Percentiles rank a stretch among this genome's conserved stretches.
Conservation (phyloP, 192 early-diverging fungal species). For the Phlyctochytrium arcticum region DNA sequence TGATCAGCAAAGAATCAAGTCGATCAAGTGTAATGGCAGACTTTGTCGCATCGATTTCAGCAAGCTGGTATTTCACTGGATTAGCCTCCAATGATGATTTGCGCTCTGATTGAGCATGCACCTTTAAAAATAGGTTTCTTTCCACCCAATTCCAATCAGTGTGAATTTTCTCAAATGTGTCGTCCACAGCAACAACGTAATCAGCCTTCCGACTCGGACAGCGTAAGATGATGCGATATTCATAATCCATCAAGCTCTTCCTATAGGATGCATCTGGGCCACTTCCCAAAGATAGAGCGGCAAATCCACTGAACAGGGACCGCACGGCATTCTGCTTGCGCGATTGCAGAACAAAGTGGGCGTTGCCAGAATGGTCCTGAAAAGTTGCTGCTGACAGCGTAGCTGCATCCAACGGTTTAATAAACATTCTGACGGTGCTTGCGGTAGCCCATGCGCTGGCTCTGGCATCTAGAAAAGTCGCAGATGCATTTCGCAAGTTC, state of each 20-base stretch:
- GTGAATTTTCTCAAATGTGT: slow-evolving; percentile 53
- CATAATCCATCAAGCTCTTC: slow-evolving; percentile 37
- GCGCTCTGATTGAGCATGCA: neutral
- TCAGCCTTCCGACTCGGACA: slow-evolving; percentile 22
- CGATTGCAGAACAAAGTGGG: slow-evolving; percentile 50
- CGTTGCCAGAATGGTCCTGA: slow-evolving; percentile 49
- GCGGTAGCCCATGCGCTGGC: too few relatives aligned
- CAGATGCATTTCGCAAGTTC: too few relatives aligned
- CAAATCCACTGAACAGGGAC: slow-evolving; percentile 28
- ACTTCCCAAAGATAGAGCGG: slow-evolving; percentile 7
- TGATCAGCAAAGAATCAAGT: slow-evolving; percentile 38
- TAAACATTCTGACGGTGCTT: slow-evolving; percentile 36
- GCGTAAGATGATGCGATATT: slow-evolving; percentile 45
- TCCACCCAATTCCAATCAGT: slow-evolving; percentile 59
- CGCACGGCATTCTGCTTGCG: slow-evolving; percentile 24
- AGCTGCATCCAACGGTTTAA: slow-evolving; percentile 42
- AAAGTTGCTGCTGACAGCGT: slow-evolving; percentile 26
- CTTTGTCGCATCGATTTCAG: slow-evolving; percentile 30
- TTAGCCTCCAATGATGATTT: neutral
- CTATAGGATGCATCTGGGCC: slow-evolving; percentile 14
- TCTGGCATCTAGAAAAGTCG: too few relatives aligned
- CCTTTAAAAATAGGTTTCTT: slow-evolving; percentile 44
- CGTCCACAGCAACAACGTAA: slow-evolving; percentile 48
- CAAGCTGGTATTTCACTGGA: slow-evolving; percentile 19
- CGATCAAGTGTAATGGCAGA: slow-evolving; percentile 23